Conservation (phyloP, 2,329 filamentous ascomycete species). For the Paraphaeosphaeria minitans region DNA sequence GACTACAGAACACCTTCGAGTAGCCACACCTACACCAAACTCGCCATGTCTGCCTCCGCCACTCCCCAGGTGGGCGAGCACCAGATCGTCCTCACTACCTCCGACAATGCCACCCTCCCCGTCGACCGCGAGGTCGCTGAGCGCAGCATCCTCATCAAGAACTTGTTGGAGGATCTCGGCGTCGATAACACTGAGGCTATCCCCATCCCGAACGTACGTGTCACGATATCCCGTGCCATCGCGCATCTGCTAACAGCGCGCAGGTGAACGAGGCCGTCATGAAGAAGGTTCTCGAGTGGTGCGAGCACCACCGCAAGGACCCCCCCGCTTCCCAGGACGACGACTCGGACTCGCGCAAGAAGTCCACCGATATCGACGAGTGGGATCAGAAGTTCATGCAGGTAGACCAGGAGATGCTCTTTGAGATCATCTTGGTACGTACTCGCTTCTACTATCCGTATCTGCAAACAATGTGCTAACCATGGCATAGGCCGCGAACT, state of each 20-base stretch:
- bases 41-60: conserved; percentile 17
- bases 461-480: conserved; percentile 21
- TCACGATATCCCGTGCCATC: not conserved
- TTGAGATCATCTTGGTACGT: conserved; percentile 94
- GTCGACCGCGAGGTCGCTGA: conserved; percentile 79
- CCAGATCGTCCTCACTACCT: conserved; percentile 52
- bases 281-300: conserved; percentile 98
- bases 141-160: conserved; percentile 95
- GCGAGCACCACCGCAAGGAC: conserved; percentile 90
- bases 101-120: conserved; percentile 52
- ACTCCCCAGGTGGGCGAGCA: conserved; percentile 19
- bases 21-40: conserved; percentile 10
- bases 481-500: conserved; percentile 80
- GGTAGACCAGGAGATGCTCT: conserved; percentile 99
- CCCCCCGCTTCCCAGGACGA: conserved; percentile 82
- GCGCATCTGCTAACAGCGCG: conserved; percentile 30
- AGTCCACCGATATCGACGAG: conserved; percentile 98
- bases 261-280: conserved; percentile 89
- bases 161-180: conserved; percentile 94
- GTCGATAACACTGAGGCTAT: conserved; percentile 69
- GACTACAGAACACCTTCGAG: not conserved
- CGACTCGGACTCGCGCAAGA: conserved; percentile 92
- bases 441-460: not conserved
- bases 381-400: conserved; percentile 99
- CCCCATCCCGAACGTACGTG: conserved; percentile 75